Percentiles rank a stretch among this genome's conserved stretches.
These are phyloP conservation scores for Lasiodiplodia theobromae DNA, from an alignment of 2,329 filamentous ascomycete species.

Conservation along the genomic window DNA sequence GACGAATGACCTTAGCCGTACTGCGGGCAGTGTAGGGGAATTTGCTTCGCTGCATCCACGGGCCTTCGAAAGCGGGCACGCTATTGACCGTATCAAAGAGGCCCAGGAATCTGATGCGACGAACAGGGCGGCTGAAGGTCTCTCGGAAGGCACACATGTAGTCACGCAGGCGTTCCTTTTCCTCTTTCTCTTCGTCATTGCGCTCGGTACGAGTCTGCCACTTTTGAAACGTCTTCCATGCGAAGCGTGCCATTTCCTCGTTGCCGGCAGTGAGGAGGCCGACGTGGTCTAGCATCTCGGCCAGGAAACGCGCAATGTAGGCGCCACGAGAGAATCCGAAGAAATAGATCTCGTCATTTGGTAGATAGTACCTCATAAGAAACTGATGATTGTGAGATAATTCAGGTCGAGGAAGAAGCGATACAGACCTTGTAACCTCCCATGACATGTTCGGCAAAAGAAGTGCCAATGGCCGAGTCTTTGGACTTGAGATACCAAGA, in stretches of 20 bases:
- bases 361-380: conserved; percentile 57
- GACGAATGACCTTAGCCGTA: conserved; percentile 67
- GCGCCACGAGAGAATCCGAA: conserved; percentile 59
- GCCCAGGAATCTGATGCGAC: conserved; percentile 76
- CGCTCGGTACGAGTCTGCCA: conserved; percentile 68
- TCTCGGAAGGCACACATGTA: conserved; percentile 83
- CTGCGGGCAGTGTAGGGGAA: conserved; percentile 71
- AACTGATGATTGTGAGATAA: conserved; percentile 48
- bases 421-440: conserved; percentile 79
- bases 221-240: conserved; percentile 80
- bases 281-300: conserved; percentile 85
- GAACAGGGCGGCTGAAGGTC: conserved; percentile 78
- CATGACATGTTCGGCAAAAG: conserved; percentile 83
- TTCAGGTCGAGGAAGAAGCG: conserved; percentile 60
- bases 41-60: conserved; percentile 79
- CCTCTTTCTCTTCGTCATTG: conserved; percentile 52
- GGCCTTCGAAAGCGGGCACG: conserved; percentile 76
- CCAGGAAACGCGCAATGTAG: conserved; percentile 62
- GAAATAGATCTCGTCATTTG: conserved; percentile 57
- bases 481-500: conserved; percentile 77
- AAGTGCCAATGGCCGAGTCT: conserved; percentile 80
- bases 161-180: conserved; percentile 69
- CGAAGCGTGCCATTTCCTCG: conserved; percentile 83
- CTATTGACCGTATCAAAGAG: conserved; percentile 85
- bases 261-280: conserved; percentile 82